Base-by-base conservation (phyloP, 139 green algal genomes). In the Ettlia oleoabundans region DNA sequence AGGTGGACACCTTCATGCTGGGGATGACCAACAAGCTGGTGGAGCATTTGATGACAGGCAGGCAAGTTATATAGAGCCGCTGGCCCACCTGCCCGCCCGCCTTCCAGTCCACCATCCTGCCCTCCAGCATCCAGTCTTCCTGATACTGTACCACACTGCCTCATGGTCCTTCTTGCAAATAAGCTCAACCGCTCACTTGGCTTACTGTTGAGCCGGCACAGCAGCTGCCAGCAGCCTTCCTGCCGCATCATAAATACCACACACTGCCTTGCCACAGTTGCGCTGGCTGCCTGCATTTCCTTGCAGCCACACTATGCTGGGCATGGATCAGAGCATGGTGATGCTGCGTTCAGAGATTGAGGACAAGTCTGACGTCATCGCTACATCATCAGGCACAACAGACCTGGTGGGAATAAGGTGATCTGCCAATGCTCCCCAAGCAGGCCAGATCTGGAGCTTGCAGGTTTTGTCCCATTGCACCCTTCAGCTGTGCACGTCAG, bases 311-410 rank as follows among this genome's bases (percentile, higher is more conserved):
- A 61, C 68, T 24, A 41, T 78, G 47, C 53, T 65, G 51, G 71
- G 71, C n/a, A 51, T 78, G 47, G 71, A 78, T 51, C 71, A 78
- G 26, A 67, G 47, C 35, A 32, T 65, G 47, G 51, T 78, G 21
- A 41, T 65, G 33, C 35, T 78, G 22, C 30, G 24, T 18, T 18
- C 51, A 4, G 71, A 78, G 51, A 35, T 78, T 9, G 53, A 80
- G 53, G 73, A 80, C 73, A 80, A 80, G 73, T 69, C 52, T 33
- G 73, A 80, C 53, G n/a, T 80, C 30, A 67, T 80, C 28, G 73
- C 52, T 0, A 52, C 73, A 35, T 26, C 52, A 32, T 33, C 28
- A 43, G 37, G 37, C 15, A 22, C 30, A 4, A 19, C 32, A 1
- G 71, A 78, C 33, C 71, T 78, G 51, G 71, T 43, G 32, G 71